Percentiles rank a stretch among this genome's conserved stretches.
These are phyloP conservation scores for Effrenium voratum DNA, from an alignment of 73 alveolate species.

Conservation along the genomic window DNA sequence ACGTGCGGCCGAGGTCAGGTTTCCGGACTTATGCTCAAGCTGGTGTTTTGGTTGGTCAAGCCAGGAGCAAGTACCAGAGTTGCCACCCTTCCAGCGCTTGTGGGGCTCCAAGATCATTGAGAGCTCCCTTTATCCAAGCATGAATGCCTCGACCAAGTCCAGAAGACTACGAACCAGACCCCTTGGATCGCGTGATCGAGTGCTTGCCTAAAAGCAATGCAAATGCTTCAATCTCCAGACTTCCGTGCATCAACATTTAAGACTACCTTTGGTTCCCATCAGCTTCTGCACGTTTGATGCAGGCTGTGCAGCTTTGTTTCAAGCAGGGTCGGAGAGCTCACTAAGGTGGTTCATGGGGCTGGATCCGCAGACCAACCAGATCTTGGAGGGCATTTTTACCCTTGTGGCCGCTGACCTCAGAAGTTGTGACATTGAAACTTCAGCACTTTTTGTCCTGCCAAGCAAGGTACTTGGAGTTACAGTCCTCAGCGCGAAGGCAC, in stretches of 20 bases:
- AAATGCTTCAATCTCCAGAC: no score
- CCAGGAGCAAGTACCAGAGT: constrained; percentile 27
- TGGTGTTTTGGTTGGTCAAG: no score
- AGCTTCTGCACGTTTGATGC: no score
- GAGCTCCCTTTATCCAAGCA: no score
- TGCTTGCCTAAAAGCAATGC: neutral
- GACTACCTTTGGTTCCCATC: no score
- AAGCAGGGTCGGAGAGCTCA: neutral
- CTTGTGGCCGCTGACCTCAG: neutral
- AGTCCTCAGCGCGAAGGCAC: constrained; percentile 22
- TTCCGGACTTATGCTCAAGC: no score
- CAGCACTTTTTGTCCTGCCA: neutral
- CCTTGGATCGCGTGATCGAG: constrained; percentile 64
- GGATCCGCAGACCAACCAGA: constrained; percentile 51
- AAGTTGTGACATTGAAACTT: neutral
- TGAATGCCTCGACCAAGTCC: neutral
- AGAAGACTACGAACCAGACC: constrained; percentile 81
- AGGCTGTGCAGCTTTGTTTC: neutral
- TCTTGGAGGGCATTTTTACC: constrained; percentile 33
- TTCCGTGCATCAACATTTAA: no score
- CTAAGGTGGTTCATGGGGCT: constrained; percentile 58
- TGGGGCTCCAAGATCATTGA: neutral
- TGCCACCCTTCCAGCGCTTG: constrained; percentile 81
- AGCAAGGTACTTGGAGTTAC: constrained; percentile 24
- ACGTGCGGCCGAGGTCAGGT: no score